Base-by-base conservation (phyloP, 164 flowering plant genomes). In the Stephania yunnanensis region DNA sequence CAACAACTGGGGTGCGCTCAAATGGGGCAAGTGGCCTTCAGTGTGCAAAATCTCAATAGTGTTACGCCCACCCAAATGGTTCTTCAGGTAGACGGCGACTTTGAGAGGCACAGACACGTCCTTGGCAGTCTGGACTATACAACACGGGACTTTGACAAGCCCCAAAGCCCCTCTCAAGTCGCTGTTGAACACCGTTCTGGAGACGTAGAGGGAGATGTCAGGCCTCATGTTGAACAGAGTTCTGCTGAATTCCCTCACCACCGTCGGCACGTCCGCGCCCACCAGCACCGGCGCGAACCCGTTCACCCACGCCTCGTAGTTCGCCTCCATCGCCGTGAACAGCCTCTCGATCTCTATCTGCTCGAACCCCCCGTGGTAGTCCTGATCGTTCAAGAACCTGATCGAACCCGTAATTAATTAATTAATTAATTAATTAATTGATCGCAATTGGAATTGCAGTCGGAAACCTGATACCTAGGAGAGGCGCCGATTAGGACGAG, bases 151-250 rank as follows among this genome's bases (percentile, higher is more conserved):
- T 70, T 36, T 87, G 15, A 96, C 97, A 4, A 86, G 71, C 20
- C 95, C 93, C 17, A 94, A 80, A 0, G 84, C 64, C 0, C 89
- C 93, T 46, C 98, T 76, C 10, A 96, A 74, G 78, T 96, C 98
- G 77, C 90, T 83, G 78, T 87, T 83, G 77, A 94, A 96, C 0
- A 92, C 89, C 0, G 89, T 80, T 19, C 86, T 78, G 17, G 87
- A 89, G 1, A 90, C 97, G 77, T 86, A 96, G 1, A 94, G 81
- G 0, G 97, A 75, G 42, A 96, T 96, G 73, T 94, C 99, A 1
- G 98, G 98, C 76, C 99, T 80, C 98, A 95, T 93, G 78, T 92
- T 95, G 89, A 95, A 95, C 6, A 95, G 81, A 6, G 99, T 95
- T 79, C 97, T 85, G 84, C 93, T 93, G 84, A 93, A 95, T 78